Evolutionary conservation across 495 filamentous ascomycete species (phyloP).

Genomic region (Rusavskia elegans): DNA sequence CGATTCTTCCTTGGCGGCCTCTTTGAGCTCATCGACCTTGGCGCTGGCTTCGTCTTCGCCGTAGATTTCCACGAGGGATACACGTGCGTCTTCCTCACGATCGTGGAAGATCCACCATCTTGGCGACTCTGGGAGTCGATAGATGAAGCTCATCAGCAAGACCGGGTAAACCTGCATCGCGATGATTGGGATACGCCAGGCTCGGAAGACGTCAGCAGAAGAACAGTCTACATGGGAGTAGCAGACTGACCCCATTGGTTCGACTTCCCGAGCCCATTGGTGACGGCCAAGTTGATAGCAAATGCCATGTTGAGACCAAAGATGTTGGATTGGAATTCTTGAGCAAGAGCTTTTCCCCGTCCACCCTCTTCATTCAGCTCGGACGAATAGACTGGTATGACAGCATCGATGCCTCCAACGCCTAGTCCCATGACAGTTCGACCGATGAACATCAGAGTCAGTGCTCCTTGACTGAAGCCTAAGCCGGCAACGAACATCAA

Average conservation of each 20-base stretch:
- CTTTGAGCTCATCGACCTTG: conserved; percentile 28
- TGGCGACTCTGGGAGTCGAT: conserved; percentile 35
- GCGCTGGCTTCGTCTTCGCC: conserved; percentile 28
- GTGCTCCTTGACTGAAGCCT: conserved; percentile 22
- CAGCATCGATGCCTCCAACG: conserved; percentile 39
- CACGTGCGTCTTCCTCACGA: conserved; percentile 24
- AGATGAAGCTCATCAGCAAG: conserved; percentile 28
- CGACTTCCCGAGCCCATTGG: conserved; percentile 19
- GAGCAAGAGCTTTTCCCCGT: conserved; percentile 34
- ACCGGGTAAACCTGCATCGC: conserved; percentile 40
- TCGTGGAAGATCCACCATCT: conserved; percentile 34
- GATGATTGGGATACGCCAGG: conserved; percentile 47
- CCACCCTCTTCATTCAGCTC: conserved; percentile 33
- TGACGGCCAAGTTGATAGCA: conserved; percentile 25
- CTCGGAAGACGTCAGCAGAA: conserved; percentile 8
- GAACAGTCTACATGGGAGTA: neutral
- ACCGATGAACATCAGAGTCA: conserved; percentile 33
- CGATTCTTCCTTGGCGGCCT: conserved; percentile 30
- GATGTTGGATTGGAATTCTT: conserved; percentile 45
- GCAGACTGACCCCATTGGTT: conserved; percentile 26
- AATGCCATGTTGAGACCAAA: conserved; percentile 41
- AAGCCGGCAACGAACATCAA: conserved; percentile 39
- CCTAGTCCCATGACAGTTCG: conserved; percentile 39
- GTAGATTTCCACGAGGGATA: conserved; percentile 25
- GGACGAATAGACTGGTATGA: conserved; percentile 39